These are phyloP conservation scores for Pyronema domesticum DNA, from an alignment of 495 filamentous ascomycete species.

Conservation along the genomic window DNA sequence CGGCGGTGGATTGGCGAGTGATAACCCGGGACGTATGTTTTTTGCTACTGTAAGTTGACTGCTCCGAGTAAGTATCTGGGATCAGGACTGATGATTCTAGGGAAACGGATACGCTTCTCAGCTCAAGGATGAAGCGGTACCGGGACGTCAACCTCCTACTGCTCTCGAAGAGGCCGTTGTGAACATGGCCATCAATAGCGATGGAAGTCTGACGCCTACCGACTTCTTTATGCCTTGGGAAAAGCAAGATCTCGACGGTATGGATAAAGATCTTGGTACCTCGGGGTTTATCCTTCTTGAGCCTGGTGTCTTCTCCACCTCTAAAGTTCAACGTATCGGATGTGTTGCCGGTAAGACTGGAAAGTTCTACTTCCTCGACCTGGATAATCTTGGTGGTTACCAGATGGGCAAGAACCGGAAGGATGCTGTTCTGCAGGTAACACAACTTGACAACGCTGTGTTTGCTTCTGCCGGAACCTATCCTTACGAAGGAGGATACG, in stretches of 20 bases:
- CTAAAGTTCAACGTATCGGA: constrained; percentile 23
- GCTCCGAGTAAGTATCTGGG: background rate
- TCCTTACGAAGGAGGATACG: constrained; percentile 31
- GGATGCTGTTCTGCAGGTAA: constrained; percentile 27
- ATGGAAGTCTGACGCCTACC: constrained; percentile 22
- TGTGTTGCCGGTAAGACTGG: constrained; percentile 23
- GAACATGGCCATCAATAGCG: constrained; percentile 25
- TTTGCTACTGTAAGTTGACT: background rate
- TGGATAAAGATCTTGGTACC: constrained; percentile 24
- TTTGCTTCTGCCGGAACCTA: constrained; percentile 29
- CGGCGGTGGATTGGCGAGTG: constrained; percentile 24
- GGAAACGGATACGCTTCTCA: constrained; percentile 27
- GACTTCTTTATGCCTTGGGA: constrained; percentile 21
- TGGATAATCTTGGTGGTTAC: constrained; percentile 24
- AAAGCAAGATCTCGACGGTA: constrained; percentile 17
- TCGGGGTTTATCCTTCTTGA: constrained; percentile 27
- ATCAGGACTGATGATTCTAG: background rate
- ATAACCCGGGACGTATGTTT: constrained; percentile 21
- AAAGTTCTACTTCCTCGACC: constrained; percentile 23
- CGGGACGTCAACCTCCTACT: constrained; percentile 24
- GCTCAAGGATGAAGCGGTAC: constrained; percentile 22
- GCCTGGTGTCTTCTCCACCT: constrained; percentile 26
- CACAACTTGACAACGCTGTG: constrained; percentile 24
- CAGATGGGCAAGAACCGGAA: constrained; percentile 26
- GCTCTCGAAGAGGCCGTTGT: constrained; percentile 26